Conservation (phyloP, 495 filamentous ascomycete genomes). For the Annulohypoxylon stygium region DNA sequence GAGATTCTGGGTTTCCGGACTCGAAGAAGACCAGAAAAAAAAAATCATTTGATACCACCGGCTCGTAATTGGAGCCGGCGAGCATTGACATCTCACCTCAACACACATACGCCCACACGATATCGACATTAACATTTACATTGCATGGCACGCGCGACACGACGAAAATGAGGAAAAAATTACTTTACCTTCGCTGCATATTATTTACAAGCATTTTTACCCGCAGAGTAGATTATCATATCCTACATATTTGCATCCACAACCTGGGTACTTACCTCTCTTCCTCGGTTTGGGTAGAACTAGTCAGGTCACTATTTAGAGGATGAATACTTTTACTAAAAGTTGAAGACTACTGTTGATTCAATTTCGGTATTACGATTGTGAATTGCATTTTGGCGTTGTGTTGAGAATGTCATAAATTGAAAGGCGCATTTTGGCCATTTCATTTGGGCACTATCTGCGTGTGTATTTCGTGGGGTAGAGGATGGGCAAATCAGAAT, state of each 20-base stretch:
- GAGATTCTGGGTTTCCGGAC: constrained; percentile 10
- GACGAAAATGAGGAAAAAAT: background rate
- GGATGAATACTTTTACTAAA: constrained; percentile 26
- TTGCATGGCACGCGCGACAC: background rate
- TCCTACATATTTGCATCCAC: background rate
- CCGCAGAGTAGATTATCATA: constrained; percentile 10
- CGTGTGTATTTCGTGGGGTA: background rate
- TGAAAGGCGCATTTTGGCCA: background rate
- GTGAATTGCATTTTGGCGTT: background rate
- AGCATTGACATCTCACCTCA: constrained; percentile 34
- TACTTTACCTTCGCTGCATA: constrained; percentile 28
- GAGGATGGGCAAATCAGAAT: background rate
- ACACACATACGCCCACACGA: constrained; percentile 13
- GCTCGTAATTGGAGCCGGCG: background rate
- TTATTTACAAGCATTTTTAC: constrained; percentile 10
- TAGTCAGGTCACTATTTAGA: constrained; percentile 14
- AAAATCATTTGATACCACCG: constrained; percentile 1
- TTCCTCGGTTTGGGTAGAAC: constrained; percentile 19
- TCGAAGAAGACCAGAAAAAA: constrained; percentile 18
- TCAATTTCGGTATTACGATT: background rate
- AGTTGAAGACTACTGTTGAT: background rate
- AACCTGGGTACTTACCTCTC: constrained; percentile 12
- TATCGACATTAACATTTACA: constrained; percentile 10
- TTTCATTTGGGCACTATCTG: background rate
- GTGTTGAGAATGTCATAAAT: background rate